Percentiles rank a stretch among this genome's conserved stretches.
phyloP scores from a whole-genome alignment of 257 asterid species.

The Solanum acaule region DNA sequence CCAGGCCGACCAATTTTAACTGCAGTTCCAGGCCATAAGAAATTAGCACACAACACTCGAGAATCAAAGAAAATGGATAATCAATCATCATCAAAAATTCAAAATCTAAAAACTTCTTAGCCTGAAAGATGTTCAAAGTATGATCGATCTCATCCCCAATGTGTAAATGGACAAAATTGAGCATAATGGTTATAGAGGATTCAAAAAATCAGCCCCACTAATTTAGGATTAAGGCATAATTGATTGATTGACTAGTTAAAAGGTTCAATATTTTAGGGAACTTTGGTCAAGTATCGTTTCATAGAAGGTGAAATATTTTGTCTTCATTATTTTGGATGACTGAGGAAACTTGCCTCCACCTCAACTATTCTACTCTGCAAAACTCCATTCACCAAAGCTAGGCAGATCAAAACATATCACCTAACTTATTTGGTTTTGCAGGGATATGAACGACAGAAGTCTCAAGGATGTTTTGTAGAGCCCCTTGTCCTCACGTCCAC shows the following conservation, averaged over 20 bases:
- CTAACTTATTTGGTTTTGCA: background rate
- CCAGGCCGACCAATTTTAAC: conserved; percentile 99
- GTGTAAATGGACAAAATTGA: background rate
- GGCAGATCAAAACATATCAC: background rate
- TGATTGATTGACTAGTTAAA: background rate
- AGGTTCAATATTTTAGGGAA: background rate
- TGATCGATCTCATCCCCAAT: background rate
- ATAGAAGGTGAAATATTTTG: background rate
- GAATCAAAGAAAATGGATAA: background rate
- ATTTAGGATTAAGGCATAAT: background rate
- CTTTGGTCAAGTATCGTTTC: background rate
- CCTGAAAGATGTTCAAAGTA: background rate
- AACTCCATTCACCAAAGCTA: background rate
- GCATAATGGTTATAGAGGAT: background rate
- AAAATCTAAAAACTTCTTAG: background rate
- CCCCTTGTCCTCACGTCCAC: background rate
- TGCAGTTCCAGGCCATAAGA: conserved; percentile 11
- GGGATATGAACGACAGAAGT: background rate
- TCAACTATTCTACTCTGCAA: background rate
- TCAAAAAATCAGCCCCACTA: background rate
- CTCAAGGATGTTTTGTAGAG: background rate
- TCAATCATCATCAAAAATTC: background rate
- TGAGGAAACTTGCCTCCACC: background rate
- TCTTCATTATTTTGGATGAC: background rate
- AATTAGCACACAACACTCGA: background rate